Evolutionary conservation across 108 stramenopile species (phyloP), one percentile per base, ranked within the genome.

Genomic region (Discostella stelligeroides): DNA sequence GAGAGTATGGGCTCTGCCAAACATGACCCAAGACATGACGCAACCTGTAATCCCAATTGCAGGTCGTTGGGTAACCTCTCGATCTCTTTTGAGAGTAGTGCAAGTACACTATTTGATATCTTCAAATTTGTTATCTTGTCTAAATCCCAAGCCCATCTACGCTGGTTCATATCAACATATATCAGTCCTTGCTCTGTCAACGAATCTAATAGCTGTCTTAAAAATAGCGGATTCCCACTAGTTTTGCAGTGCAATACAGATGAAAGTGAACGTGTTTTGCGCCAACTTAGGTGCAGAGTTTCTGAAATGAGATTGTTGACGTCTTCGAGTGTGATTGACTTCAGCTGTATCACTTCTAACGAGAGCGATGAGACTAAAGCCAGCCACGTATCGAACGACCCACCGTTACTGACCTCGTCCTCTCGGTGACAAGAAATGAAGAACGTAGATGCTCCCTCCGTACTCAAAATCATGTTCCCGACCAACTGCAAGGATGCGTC

Each of bases 1-100:
- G 34, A 51, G 24, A 64, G 14, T 23, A 64, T 42, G 15, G 53
- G 30, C 13, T 54, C 17, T 12, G 50, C 39, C 18, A 73, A 34
- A 37, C 54, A 39, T 21, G 72, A 63, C n/a, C 76, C 76, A 54
- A 76, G 37, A 64, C 76, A 72, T 4, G 76, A 51, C 13, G 76
- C 76, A 15, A 72, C 65, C 43, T 41, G 28, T 27, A 76, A 39
- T 39, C 63, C 66, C 25, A 37, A 53, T 38, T 66, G 43, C 13
- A 65, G 53, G 23, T 61, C 45, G n/a, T 12, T 13, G 17, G 70
- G 55, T 13, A 76, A 50, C 23, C 53, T 65, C 24, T 39, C 13
- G 64, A 76, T 72, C 48, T 76, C 53, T 1, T 18, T n/a, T 17
- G 34, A 45, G 0, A 76, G 23, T 28, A 72, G 53, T 13, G 48